These are phyloP conservation scores for Pythium coloratum DNA, from an alignment of 352 stramenopile genomes.

Conservation along the genomic window DNA sequence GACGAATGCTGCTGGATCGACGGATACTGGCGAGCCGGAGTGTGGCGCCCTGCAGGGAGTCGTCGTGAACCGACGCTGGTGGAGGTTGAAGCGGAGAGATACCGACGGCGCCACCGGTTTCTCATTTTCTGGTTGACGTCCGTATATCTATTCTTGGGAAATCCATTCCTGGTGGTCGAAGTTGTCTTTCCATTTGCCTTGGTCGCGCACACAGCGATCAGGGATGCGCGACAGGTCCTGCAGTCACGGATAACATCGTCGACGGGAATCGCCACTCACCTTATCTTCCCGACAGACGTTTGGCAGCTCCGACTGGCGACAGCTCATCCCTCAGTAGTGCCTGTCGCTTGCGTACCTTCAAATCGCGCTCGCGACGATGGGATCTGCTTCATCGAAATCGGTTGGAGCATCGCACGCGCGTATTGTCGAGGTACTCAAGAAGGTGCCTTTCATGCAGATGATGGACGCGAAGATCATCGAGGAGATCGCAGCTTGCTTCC, in stretches of 20 bases:
- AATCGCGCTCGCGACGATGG: conserved; percentile 3
- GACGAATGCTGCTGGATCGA: too few relatives aligned
- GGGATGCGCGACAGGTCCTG: too few relatives aligned
- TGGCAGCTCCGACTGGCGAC: too few relatives aligned
- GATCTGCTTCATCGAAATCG: not conserved
- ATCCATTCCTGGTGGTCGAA: not conserved
- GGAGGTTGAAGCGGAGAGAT: not conserved
- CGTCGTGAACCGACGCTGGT: conserved; percentile 1
- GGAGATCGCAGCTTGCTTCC: conserved; percentile 64
- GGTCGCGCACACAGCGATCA: too few relatives aligned
- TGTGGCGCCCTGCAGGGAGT: not conserved
- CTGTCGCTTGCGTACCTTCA: too few relatives aligned
- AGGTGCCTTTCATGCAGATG: conserved; percentile 65
- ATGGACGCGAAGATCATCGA: conserved; percentile 52
- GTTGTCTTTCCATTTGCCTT: too few relatives aligned
- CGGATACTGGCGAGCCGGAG: too few relatives aligned
- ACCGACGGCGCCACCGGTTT: conserved; percentile 11
- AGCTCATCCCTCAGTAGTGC: too few relatives aligned
- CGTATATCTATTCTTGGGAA: conserved; percentile 7
- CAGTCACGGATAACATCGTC: too few relatives aligned
- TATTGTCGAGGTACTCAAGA: conserved; percentile 40
- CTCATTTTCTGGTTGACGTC: not conserved
- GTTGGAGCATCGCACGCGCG: conserved; percentile 5
- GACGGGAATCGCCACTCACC: too few relatives aligned
- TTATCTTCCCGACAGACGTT: too few relatives aligned